Conservation (phyloP, 2,329 filamentous ascomycete genomes). For the Penicillium italicum region DNA sequence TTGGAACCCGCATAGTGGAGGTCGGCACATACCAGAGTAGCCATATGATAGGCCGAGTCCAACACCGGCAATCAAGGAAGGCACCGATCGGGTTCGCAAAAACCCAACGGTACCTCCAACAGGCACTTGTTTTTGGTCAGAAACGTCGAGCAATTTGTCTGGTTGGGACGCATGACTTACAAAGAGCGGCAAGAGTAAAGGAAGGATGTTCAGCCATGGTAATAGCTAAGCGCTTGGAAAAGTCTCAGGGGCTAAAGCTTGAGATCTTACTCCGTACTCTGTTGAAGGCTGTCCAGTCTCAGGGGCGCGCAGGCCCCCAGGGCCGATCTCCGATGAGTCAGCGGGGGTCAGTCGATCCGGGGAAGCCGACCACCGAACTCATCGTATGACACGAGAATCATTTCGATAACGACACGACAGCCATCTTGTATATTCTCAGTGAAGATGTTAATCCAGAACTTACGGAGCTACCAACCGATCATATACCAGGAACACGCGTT, state of each 20-base stretch:
- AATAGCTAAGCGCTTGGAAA: background rate
- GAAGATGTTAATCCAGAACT: too few relatives aligned
- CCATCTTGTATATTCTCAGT: too few relatives aligned
- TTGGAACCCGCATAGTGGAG: fast-evolving
- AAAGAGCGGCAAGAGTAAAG: conserved; percentile 2
- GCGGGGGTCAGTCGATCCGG: background rate
- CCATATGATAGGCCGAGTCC: conserved; percentile 18
- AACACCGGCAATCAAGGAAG: conserved; percentile 19
- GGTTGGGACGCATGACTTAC: background rate
- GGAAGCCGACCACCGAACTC: background rate
- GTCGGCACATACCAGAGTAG: conserved; percentile 7
- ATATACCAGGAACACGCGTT: background rate
- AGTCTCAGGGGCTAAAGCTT: background rate
- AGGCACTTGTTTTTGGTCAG: conserved; percentile 10
- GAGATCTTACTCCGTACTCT: too few relatives aligned
- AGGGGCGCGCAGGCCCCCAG: background rate
- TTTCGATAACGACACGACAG: too few relatives aligned
- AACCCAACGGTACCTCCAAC: conserved; percentile 16
- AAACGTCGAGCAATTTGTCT: background rate
- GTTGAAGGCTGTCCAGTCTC: background rate
- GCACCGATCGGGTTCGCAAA: conserved; percentile 15
- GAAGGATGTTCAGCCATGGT: conserved; percentile 8
- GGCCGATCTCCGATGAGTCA: background rate
- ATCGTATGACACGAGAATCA: background rate
- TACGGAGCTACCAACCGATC: too few relatives aligned